Base-by-base conservation (phyloP, 495 filamentous ascomycete species). In the Xanthoparmelia taractica region DNA sequence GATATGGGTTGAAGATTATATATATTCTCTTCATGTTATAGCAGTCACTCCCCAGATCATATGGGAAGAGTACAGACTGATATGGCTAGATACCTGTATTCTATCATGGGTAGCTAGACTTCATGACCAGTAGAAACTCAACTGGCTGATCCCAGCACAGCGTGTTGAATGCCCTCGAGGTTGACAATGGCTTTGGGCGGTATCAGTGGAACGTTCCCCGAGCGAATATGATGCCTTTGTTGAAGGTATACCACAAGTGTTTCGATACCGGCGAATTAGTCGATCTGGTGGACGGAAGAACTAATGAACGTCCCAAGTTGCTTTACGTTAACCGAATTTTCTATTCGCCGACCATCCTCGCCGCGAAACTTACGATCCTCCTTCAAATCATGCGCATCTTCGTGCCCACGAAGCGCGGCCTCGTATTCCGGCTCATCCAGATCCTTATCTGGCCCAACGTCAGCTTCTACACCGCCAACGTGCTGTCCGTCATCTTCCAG, bases 371-470 rank as follows among this genome's bases (percentile, higher is more conserved):
- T n/a, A 58, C 62, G 27, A 52, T 64, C 10, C 37, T 59, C 40
- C 62, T 64, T 29, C 62, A 64, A 52, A 40, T 60, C 43, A 59
- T 43, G 57, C 43, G 57, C 18, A 61, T 65, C 15, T 65, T 65
- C 58, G 63, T 65, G 23, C 37, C 50, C 47, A 65, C 48, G 20
- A 55, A 60, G 36, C 56, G 63, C 31, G 41, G 58, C 10, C 33
- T 50, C n/a, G 48, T 58, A 8, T 65, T 52, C 12, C 27, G 60
- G 29, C 47, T 61, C 29, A 65, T 58, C 17, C 41, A 65, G 10
- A 17, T 25, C 25, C 25, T 59, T 25, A 37, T 65, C 36, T 62
- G 38, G 33, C 34, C 34, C 20, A 57, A 52, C 43, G 47, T 41
- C 33, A 18, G 36, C 33, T 58, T 65, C 58, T 65, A 65, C 45